phyloP scores from a whole-genome alignment of 2,329 filamentous ascomycete species.

The Talaromyces marneffei region DNA sequence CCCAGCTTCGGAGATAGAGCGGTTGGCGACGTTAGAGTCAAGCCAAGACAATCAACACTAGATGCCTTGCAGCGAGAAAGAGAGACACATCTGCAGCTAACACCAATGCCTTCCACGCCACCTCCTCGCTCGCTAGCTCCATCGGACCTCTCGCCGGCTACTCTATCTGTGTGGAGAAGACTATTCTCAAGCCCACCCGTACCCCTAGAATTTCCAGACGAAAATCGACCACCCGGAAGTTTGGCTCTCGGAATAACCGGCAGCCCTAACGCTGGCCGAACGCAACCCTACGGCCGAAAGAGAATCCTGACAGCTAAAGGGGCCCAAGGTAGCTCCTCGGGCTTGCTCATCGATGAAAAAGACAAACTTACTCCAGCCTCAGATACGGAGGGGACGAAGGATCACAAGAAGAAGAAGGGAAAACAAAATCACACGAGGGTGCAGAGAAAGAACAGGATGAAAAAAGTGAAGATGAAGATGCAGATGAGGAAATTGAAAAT shows the following conservation, averaged over 20 bases:
- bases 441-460: background rate
- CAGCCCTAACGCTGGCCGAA: background rate
- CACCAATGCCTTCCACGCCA: constrained; percentile 1
- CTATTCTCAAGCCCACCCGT: constrained; percentile 1
- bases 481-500: background rate
- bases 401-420: background rate
- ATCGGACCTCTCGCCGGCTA: background rate
- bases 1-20: background rate
- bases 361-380: background rate
- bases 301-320: background rate
- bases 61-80: background rate
- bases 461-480: background rate
- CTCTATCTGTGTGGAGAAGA: background rate
- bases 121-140: background rate
- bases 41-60: background rate
- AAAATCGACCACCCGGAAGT: background rate
- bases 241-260: constrained; percentile 3
- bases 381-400: background rate
- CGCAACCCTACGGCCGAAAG: background rate
- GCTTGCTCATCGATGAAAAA: background rate
- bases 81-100: background rate
- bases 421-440: background rate
- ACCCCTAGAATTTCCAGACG: background rate
- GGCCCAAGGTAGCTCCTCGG: background rate
- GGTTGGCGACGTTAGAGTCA: background rate